Evolutionary conservation across 192 early-diverging fungal genomes (phyloP).

Genomic region (Podila clonocystis): DNA sequence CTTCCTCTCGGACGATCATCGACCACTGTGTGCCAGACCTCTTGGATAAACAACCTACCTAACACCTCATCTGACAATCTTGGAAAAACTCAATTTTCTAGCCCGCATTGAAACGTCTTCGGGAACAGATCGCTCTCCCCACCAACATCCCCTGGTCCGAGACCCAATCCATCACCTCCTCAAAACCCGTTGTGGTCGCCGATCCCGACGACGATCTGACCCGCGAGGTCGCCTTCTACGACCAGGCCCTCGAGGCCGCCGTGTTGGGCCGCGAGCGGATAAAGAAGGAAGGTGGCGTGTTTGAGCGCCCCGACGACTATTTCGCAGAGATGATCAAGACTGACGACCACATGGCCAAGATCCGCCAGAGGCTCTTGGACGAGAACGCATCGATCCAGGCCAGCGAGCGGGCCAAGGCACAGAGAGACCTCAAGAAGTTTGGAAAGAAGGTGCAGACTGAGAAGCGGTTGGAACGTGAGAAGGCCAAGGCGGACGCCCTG

Average conservation of each 20-base stretch:
- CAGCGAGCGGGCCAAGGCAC: conserved; percentile 84
- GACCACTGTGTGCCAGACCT: too few relatives aligned
- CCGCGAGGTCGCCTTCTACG: conserved; percentile 94
- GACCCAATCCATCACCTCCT: conserved; percentile 70
- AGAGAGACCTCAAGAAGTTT: conserved; percentile 95
- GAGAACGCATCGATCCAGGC: conserved; percentile 83
- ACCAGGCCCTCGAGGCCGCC: conserved; percentile 88
- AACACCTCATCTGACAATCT: neutral
- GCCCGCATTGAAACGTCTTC: conserved; percentile 68
- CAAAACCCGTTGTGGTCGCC: conserved; percentile 57
- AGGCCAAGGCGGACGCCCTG: conserved; percentile 86
- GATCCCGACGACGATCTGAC: conserved; percentile 90
- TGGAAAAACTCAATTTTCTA: conserved; percentile 15
- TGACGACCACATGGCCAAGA: conserved; percentile 93
- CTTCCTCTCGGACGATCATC: too few relatives aligned
- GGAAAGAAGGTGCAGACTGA: conserved; percentile 97
- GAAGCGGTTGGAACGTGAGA: conserved; percentile 88
- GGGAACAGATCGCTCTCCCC: conserved; percentile 66
- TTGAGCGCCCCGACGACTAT: conserved; percentile 92
- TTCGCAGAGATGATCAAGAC: conserved; percentile 99
- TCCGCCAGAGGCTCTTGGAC: conserved; percentile 88
- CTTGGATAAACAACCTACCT: too few relatives aligned
- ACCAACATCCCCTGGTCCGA: conserved; percentile 73
- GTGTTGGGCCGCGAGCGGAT: conserved; percentile 70
- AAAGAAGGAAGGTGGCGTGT: conserved; percentile 73